Evolutionary conservation across 2,329 filamentous ascomycete genomes (phyloP), one percentile per base, ranked within the genome.

Genomic region (Emmonsia crescens): DNA sequence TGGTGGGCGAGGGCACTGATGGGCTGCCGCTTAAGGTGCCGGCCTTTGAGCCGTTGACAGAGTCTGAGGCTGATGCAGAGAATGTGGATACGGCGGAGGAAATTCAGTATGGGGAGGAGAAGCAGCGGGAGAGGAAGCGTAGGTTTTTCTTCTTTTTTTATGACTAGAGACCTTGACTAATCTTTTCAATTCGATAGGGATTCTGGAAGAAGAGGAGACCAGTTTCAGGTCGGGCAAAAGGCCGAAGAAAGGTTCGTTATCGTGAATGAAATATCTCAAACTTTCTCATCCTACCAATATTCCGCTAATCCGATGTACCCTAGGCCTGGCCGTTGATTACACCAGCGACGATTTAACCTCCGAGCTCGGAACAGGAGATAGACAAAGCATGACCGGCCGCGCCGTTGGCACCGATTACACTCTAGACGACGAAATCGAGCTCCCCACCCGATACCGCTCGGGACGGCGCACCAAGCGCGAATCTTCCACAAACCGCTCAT

Each of bases 31-130:
- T 78, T 57, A 78, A 80, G 64, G 77, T 80, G 4, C 79, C 79
- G 2, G 66, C 68, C 9, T 77, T 80, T 66, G 77, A 79, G 57
- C 75, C 74, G 60, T 70, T 81, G 64, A 79, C 78, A 0, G 77
- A 79, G 61, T 75, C 78, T 59, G 76, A 80, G 66, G 79, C 78
- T n/a, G 76, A 77, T 59, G 73, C 74, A 31, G 79, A 81, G 68
- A 81, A 81, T 64, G 72, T 78, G 55, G 79, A 81, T 64, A 79
- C 79, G 1, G 71, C 72, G 10, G 76, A 78, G 42, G 79, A 81
- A 66, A 71, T 78, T 62, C 74, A 73, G 38, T 81, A 78, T 68
- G 79, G 78, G 38, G 77, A 79, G 63, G 71, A 74, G 56, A 81
- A 80, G 67, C 74, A 76, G 60, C 67, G 75, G 57, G 79, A 81